A percentile compares a stretch with the other conserved stretches of the same genome.
phyloP scores from a whole-genome alignment of 2,329 filamentous ascomycete species.

The Elsinoe batatas region DNA sequence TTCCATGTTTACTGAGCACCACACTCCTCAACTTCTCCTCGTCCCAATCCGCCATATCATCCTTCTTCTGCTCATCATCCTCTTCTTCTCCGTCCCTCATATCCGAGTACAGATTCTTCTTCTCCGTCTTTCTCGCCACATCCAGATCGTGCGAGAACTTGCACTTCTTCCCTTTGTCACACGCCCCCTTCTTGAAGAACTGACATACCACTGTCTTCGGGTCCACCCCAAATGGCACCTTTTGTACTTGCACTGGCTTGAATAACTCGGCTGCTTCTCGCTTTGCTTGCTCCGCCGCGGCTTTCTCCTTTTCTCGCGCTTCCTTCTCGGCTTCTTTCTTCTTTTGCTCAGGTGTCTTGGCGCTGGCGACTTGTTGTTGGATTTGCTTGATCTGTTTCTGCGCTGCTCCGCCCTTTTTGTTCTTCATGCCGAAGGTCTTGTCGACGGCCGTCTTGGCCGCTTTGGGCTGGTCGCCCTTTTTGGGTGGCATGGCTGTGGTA shows the following conservation, averaged over 20 bases:
- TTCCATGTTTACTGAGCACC: slow-evolving; percentile 91
- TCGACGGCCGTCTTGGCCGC: slow-evolving; percentile 65
- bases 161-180: slow-evolving; percentile 93
- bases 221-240: slow-evolving; percentile 94
- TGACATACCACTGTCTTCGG: slow-evolving; percentile 95
- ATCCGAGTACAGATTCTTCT: slow-evolving; percentile 86
- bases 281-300: slow-evolving; percentile 74
- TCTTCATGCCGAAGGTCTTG: slow-evolving; percentile 99
- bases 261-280: slow-evolving; percentile 72
- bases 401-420: slow-evolving; percentile 89
- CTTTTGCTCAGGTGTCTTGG: slow-evolving; percentile 81
- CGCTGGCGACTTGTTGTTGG: slow-evolving; percentile 59
- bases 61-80: slow-evolving; percentile 65
- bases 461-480: slow-evolving; percentile 49
- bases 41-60: slow-evolving; percentile 95
- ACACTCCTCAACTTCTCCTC: slow-evolving; percentile 90
- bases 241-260: slow-evolving; percentile 91
- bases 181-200: slow-evolving; percentile 94
- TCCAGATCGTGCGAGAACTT: slow-evolving; percentile 92
- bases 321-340: slow-evolving; percentile 57
- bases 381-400: slow-evolving; percentile 87
- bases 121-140: slow-evolving; percentile 83
- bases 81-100: slow-evolving; percentile 62
- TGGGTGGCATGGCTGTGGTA: slow-evolving; percentile 60
- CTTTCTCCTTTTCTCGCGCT: slow-evolving; percentile 75